A percentile compares a stretch with the other conserved stretches of the same genome.
phyloP scores from a whole-genome alignment of 768 basidiomycete genomes.

The Flagelloscypha sp. region DNA sequence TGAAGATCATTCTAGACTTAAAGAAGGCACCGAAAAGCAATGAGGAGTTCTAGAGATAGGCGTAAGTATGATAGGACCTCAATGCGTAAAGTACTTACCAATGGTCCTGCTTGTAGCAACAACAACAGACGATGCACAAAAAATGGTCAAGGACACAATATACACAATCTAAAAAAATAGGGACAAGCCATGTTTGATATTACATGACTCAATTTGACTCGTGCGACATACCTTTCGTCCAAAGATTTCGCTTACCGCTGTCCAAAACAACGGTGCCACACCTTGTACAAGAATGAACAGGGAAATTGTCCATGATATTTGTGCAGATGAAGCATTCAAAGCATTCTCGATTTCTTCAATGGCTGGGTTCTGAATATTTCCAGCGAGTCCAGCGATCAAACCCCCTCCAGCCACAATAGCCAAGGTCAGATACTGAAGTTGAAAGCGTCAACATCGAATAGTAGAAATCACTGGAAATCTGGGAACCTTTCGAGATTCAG shows the following conservation, averaged over 20 bases:
- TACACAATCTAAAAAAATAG: constrained; percentile 38
- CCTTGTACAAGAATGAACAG: constrained; percentile 74
- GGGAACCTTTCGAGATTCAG: constrained; percentile 43
- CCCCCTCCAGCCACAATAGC: constrained; percentile 41
- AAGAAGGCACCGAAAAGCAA: constrained; percentile 66
- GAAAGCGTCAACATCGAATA: not conserved
- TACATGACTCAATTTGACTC: not conserved
- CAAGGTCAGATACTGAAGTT: constrained; percentile 33
- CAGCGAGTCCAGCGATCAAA: constrained; percentile 49
- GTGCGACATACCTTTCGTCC: constrained; percentile 52
- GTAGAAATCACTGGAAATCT: not conserved
- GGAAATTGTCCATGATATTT: constrained; percentile 63
- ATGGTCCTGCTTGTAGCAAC: constrained; percentile 50
- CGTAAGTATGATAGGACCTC: not conserved
- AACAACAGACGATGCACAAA: constrained; percentile 46
- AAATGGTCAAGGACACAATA: constrained; percentile 41
- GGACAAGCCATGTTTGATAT: not conserved
- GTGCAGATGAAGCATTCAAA: constrained; percentile 47
- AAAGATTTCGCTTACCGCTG: constrained; percentile 62
- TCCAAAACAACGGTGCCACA: constrained; percentile 58
- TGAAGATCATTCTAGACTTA: too few species aligned
- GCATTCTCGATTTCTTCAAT: constrained; percentile 51
- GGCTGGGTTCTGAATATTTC: constrained; percentile 61
- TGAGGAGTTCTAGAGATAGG: constrained; percentile 29
- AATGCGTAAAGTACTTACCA: constrained; percentile 22